Evolutionary conservation across 2,329 filamentous ascomycete genomes (phyloP).

Genomic region (Colletotrichum filicis): DNA sequence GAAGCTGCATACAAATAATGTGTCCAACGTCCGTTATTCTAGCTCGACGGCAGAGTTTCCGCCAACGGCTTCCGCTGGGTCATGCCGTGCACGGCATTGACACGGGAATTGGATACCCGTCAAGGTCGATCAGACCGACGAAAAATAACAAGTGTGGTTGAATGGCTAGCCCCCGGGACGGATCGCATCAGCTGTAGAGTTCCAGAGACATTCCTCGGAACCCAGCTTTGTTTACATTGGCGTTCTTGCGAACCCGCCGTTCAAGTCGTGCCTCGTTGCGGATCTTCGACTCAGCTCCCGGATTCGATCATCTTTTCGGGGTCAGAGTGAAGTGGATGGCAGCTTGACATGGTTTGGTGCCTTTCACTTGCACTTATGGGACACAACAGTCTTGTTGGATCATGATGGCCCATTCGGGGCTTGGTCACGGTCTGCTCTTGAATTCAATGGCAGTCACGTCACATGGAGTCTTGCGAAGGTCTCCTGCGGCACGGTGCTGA

Average conservation of each 20-base stretch:
- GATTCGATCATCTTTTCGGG: neutral
- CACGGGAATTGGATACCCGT: neutral
- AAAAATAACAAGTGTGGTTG: neutral
- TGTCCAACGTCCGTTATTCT: neutral
- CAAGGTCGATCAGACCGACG: neutral
- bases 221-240: neutral
- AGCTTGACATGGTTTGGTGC: neutral
- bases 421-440: neutral
- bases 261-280: neutral
- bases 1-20: neutral
- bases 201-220: neutral
- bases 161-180: neutral
- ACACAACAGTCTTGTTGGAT: neutral
- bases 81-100: conserved; percentile 12
- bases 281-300: neutral
- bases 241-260: neutral
- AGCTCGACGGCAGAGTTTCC: neutral
- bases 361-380: neutral
- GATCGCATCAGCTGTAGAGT: neutral
- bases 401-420: neutral
- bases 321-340: neutral
- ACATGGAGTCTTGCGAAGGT: neutral
- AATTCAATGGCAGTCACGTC: neutral
- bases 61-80: neutral
- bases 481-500: neutral